These are phyloP conservation scores for Purpureocillium lavendulum DNA, from an alignment of 2,329 filamentous ascomycete species.

Conservation along the genomic window DNA sequence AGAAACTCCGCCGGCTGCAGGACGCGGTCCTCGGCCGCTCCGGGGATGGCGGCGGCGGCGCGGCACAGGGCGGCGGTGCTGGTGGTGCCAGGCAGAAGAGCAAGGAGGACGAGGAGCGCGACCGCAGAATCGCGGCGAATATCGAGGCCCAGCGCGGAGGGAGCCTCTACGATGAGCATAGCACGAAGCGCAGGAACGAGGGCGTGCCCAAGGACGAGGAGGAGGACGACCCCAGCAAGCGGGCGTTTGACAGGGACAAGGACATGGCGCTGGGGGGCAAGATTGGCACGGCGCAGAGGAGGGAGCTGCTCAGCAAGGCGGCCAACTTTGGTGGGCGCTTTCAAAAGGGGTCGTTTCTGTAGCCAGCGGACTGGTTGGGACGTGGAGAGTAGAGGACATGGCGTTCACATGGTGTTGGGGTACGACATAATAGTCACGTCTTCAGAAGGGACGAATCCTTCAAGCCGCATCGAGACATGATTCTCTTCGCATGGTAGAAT, in stretches of 20 bases:
- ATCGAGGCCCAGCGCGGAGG: constrained; percentile 46
- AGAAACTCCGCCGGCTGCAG: constrained; percentile 73
- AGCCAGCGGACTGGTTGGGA: background rate
- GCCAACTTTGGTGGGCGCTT: constrained; percentile 78
- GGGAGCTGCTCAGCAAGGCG: constrained; percentile 71
- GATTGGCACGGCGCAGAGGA: constrained; percentile 64
- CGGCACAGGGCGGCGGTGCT: background rate
- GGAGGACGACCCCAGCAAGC: constrained; percentile 84
- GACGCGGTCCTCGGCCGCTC: constrained; percentile 74
- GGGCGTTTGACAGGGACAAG: constrained; percentile 86
- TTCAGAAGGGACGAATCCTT: too few species aligned
- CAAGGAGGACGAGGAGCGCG: constrained; percentile 47
- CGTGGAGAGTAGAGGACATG: background rate
- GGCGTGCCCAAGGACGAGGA: constrained; percentile 37
- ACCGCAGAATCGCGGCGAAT: constrained; percentile 36
- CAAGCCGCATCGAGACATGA: background rate
- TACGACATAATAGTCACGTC: background rate
- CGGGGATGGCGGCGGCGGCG: constrained; percentile 20
- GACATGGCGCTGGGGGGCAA: constrained; percentile 75
- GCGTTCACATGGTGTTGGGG: background rate
- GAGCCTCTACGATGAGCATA: constrained; percentile 53
- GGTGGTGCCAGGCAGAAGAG: constrained; percentile 26
- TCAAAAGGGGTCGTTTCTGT: constrained; percentile 62
- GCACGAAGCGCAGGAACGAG: constrained; percentile 20
- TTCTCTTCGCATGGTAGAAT: background rate